Evolutionary conservation across 371 early-diverging fungal genomes (phyloP), one percentile per base, ranked within the genome.

Genomic region (Mortierella polycephala): DNA sequence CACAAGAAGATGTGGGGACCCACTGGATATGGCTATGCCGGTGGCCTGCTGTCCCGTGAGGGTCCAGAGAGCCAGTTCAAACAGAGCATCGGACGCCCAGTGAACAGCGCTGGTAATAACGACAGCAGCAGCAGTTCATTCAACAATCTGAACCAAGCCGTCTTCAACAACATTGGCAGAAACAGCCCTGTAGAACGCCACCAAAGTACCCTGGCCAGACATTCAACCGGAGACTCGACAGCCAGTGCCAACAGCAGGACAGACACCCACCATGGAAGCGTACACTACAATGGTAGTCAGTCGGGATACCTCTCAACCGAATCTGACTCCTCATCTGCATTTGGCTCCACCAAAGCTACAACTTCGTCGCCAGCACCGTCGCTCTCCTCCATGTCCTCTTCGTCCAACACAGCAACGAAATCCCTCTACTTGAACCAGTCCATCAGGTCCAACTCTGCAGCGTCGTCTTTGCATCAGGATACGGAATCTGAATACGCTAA

Each of bases 1-100:
- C 79, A 77, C 65, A 72, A 71, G 23, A 68, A 70, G 70, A 72
- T 59, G 69, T 77, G 71, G 71, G 79, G 79, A 39, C 79, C 79
- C 12, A 77, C 79, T 10, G 79, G 79, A 21, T 77, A 77, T 12
- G 79, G 79, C 2, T 77, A 77, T 39, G 79, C 30, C 16, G 61
- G 62, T 39, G 71, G 71, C 1, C 49, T 77, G 6, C 57, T 77
- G 39, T 65, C 69, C 9, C 79, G 63, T 13, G 79, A 77, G 41
- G 72, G 64, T 45, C 72, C 79, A 7, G 79, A 72, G 52, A 77
- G 62, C 39, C 69, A 72, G 64, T 77, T 77, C 64, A 71, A 72
- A 41, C 72, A 72, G 52, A 65, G 62, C 58, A 77, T 69, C 42
- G 79, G 73, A 40, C 68, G 72, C 10, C 79, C 76, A 13, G 20